These are phyloP conservation scores for Microsporum audouinii DNA, from an alignment of 2,329 filamentous ascomycete genomes.

Conservation along the genomic window DNA sequence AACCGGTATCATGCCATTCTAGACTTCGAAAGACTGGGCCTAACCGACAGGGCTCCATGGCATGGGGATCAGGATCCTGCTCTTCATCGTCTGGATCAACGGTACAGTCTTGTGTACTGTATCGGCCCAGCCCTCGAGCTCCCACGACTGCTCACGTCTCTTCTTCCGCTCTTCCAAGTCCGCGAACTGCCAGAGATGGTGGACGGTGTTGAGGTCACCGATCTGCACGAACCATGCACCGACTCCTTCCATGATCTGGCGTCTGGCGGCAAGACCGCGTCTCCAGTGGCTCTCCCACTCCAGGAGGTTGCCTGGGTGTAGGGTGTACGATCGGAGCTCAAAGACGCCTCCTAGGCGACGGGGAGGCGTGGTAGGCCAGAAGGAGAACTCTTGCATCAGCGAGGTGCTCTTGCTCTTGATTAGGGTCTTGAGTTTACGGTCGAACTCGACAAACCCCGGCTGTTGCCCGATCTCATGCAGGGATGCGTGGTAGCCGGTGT, in stretches of 20 bases:
- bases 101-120: constrained; percentile 98
- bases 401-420: constrained; percentile 77
- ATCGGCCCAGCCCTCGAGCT: constrained; percentile 86
- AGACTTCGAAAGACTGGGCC: constrained; percentile 9
- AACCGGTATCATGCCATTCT: background rate
- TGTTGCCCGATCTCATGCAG: constrained; percentile 73
- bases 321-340: constrained; percentile 89
- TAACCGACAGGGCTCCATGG: constrained; percentile 89
- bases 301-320: constrained; percentile 87
- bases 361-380: constrained; percentile 93
- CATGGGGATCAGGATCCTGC: constrained; percentile 83
- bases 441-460: constrained; percentile 73
- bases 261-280: constrained; percentile 73
- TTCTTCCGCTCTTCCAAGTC: constrained; percentile 88
- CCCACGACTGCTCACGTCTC: constrained; percentile 88
- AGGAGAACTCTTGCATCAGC: constrained; percentile 98
- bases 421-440: constrained; percentile 70
- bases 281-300: constrained; percentile 99
- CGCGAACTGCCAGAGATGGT: constrained; percentile 97
- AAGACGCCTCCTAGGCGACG: constrained; percentile 85
- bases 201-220: constrained; percentile 91
- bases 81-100: constrained; percentile 93
- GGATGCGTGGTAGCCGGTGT: constrained; percentile 88
- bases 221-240: constrained; percentile 99
- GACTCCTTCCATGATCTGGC: constrained; percentile 97